Percentiles rank a stretch among this genome's conserved stretches.
Conservation (phyloP, 768 basidiomycete genomes). For the Xerocomellus intermedius region DNA sequence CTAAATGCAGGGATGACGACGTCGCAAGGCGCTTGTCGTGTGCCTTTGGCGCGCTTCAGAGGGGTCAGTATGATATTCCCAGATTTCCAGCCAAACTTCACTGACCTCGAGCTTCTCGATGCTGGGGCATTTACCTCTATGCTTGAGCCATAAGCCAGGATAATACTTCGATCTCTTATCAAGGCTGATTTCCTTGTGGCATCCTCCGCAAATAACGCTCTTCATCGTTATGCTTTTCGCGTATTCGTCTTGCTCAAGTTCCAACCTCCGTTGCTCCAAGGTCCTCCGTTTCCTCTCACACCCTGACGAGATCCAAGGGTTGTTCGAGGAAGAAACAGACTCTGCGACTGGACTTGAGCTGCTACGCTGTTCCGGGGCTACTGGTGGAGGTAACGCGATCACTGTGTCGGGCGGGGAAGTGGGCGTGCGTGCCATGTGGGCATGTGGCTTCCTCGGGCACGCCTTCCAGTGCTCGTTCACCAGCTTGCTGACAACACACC, state of each 20-base stretch:
- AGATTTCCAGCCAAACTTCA: neutral
- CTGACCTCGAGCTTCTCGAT: constrained; percentile 29
- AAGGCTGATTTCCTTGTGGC: constrained; percentile 32
- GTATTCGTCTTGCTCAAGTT: constrained; percentile 32
- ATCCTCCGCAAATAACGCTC: constrained; percentile 31
- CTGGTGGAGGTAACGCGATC: constrained; percentile 9
- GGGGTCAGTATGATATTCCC: constrained; percentile 13
- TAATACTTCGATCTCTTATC: constrained; percentile 36
- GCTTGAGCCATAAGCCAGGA: constrained; percentile 36
- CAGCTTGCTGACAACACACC: constrained; percentile 28
- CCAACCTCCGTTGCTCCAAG: constrained; percentile 24
- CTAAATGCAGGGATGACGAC: neutral
- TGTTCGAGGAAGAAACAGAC: neutral
- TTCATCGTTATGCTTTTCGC: constrained; percentile 21
- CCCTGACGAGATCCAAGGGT: constrained; percentile 13
- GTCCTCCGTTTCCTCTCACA: constrained; percentile 31
- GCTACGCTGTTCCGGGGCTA: neutral
- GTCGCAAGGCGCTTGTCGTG: constrained; percentile 1
- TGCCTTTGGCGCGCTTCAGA: constrained; percentile 16
- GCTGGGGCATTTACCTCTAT: constrained; percentile 28
- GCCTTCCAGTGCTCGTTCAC: constrained; percentile 28
- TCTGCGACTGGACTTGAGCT: neutral
- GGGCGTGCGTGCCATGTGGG: constrained; percentile 11
- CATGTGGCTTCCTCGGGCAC: constrained; percentile 25
- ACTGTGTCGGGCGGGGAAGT: constrained; percentile 10